Evolutionary conservation across 2,329 filamentous ascomycete species (phyloP), one percentile per base, ranked within the genome.

Genomic region (Cladosporium velox): DNA sequence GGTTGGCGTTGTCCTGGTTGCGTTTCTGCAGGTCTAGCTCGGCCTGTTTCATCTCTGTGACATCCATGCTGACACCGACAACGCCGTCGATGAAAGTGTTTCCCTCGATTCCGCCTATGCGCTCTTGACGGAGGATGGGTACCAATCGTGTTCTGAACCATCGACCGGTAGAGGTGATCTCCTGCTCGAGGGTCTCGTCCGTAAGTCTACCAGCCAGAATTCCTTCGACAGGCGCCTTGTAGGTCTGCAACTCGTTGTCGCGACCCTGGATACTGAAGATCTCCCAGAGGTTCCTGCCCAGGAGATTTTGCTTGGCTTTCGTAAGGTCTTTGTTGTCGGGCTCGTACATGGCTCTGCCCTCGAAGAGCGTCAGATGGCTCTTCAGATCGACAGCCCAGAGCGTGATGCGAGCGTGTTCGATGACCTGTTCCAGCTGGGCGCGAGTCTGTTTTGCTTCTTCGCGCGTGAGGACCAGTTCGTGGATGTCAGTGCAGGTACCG

Each of bases 31-130:
- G 76, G 47, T 89, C 87, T 51, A 84, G 80, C 70, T 90, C 89
- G 64, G 87, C 84, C 65, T 85, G 81, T 69, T 89, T 89, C 32
- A 92, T 77, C 71, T 92, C 89, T 0, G 91, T 93, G 6, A 93
- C 87, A 72, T 93, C 90, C 85, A 92, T 90, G 55, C 90, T 89
- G n/a, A 93, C 86, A 2, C 90, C 90, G 65, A 92, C 91, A 1
- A 91, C 89, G 1, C 90, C 90, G 68, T 91, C 88, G 24, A 92
- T 83, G 59, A 81, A 84, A 3, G 80, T 77, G 15, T 85, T 81
- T 15, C 78, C 79, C 69, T 82, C 82, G 15, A 83, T 80, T 15
- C 86, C 86, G 30, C 79, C 81, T 34, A 81, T 80, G 1, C 84
- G 80, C 54, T 84, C 84, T 64, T 87, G 86, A 15, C 83, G 84